phyloP scores from a whole-genome alignment of 139 green algal genomes.

The Picochlorum sp. region DNA sequence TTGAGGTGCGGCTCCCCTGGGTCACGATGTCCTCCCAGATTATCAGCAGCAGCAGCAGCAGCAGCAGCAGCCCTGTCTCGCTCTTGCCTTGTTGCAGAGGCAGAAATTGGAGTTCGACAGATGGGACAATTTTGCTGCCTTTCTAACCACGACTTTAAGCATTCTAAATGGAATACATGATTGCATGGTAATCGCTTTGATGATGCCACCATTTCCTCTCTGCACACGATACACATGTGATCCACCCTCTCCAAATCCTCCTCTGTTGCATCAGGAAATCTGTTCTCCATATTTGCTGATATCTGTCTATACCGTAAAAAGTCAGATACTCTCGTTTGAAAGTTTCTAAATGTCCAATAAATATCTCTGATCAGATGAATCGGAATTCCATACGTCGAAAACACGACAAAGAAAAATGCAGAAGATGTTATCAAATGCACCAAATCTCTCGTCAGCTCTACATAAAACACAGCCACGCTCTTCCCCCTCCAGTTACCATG shows the following conservation, averaged over 20 bases:
- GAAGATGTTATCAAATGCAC: constrained; percentile 94
- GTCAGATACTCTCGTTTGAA: constrained; percentile 75
- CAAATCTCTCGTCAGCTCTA: constrained; percentile 93
- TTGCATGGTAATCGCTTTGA: constrained; percentile 91
- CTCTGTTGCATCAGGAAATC: constrained; percentile 75
- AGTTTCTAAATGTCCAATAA: constrained; percentile 94
- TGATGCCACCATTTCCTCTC: constrained; percentile 74
- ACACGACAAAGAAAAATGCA: constrained; percentile 95
- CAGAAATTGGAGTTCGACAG: constrained; percentile 71
- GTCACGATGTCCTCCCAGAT: no score
- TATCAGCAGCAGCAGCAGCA: background rate
- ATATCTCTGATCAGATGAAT: constrained; percentile 93
- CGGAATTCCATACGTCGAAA: constrained; percentile 90
- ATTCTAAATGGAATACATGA: constrained; percentile 95
- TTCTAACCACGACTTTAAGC: constrained; percentile 95
- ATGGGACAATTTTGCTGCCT: constrained; percentile 95
- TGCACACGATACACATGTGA: constrained; percentile 95
- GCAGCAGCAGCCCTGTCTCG: background rate
- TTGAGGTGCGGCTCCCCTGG: no score
- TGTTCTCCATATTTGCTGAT: constrained; percentile 84
- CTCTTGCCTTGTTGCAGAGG: constrained; percentile 1
- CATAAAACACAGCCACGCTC: constrained; percentile 85
- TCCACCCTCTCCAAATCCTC: constrained; percentile 84
- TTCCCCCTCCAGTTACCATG: constrained; percentile 88
- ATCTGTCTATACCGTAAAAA: constrained; percentile 87